These are phyloP conservation scores for Starmerella cellae DNA, from an alignment of 805 yeast genomes.

Conservation along the genomic window DNA sequence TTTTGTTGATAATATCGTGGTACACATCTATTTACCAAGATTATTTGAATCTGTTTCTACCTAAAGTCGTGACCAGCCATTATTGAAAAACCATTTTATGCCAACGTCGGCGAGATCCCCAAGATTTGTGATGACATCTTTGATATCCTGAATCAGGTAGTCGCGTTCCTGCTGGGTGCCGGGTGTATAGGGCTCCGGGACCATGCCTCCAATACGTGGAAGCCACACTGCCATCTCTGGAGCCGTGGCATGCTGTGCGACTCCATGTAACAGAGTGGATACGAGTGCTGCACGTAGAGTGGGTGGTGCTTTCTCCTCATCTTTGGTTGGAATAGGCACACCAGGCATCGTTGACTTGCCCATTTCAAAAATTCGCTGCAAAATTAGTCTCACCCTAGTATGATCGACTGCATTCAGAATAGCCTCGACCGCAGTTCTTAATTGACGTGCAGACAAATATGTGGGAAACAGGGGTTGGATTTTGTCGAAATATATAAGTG, in stretches of 20 bases:
- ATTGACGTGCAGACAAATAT: constrained; percentile 40
- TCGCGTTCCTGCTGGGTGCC: constrained; percentile 12
- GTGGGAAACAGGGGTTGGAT: constrained; percentile 45
- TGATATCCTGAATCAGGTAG: constrained; percentile 17
- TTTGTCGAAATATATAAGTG: constrained; percentile 35
- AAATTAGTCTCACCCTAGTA: constrained; percentile 28
- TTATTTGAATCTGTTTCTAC: not conserved
- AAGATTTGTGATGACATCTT: constrained; percentile 16
- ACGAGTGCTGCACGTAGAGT: constrained; percentile 38
- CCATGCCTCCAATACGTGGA: constrained; percentile 26
- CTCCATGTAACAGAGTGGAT: constrained; percentile 35
- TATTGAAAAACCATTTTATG: constrained; percentile 25
- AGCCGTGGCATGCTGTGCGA: constrained; percentile 40
- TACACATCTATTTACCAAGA: too few relatives aligned
- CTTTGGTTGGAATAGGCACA: constrained; percentile 24
- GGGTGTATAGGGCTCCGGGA: constrained; percentile 26
- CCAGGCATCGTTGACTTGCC: constrained; percentile 27
- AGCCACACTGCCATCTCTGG: constrained; percentile 37
- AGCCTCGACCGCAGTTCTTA: constrained; percentile 44
- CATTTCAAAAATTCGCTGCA: constrained; percentile 33
- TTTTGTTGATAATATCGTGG: too few relatives aligned
- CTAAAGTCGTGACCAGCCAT: constrained; percentile 5
- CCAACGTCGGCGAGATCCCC: constrained; percentile 24
- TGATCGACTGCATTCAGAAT: constrained; percentile 36
- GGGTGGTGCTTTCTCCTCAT: constrained; percentile 20